Base-by-base conservation (phyloP, 2,329 filamentous ascomycete species). In the Fusarium buharicum region DNA sequence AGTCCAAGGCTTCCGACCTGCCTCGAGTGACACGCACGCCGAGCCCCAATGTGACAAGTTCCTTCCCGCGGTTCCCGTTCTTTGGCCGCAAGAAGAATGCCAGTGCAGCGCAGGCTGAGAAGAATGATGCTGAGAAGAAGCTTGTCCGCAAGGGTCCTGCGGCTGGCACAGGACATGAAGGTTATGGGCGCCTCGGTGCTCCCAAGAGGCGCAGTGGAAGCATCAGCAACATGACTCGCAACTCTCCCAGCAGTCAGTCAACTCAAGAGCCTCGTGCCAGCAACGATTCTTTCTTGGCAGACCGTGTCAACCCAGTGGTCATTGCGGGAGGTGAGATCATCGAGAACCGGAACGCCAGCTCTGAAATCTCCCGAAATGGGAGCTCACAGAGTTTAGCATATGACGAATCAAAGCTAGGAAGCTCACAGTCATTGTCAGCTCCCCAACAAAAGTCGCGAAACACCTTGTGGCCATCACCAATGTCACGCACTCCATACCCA, bases 111-210 rank as follows among this genome's bases (percentile, higher is more conserved):
- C 75, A 74, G 17, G 57, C 73, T 1, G 83, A 87, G n/a, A 86
- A 84, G 71, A 81, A 83, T 33, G 86, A 88, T 3, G 70, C 69
- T 27, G 62, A 67, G 1, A 67, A 59, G 48, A 56, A 68, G 30
- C 16, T 44, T 3, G 20, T 79, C 20, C 84, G 90, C 24, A 94
- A 92, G 75, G 93, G 94, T 0, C 94, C 94, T 18, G 86, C 85
- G 14, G 94, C 94, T 36, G 94, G 94, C n/a, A 98, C 94, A 33
- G 94, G 94, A 0, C 93, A 98, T 70, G 94, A 98, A 77, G 90
- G 90, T 1, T 93, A 94, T 69, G 90, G 90, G 1, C 84, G 84
- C 52, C 80, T 91, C 52, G 86, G 87, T 3, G 78, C 82, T 6
- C 69, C 79, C 27, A 84, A 87, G 55, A 84, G 89, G 27, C 84